These are phyloP conservation scores for Pterocarpus santalinus DNA, from an alignment of 306 rosid species.

Conservation along the genomic window DNA sequence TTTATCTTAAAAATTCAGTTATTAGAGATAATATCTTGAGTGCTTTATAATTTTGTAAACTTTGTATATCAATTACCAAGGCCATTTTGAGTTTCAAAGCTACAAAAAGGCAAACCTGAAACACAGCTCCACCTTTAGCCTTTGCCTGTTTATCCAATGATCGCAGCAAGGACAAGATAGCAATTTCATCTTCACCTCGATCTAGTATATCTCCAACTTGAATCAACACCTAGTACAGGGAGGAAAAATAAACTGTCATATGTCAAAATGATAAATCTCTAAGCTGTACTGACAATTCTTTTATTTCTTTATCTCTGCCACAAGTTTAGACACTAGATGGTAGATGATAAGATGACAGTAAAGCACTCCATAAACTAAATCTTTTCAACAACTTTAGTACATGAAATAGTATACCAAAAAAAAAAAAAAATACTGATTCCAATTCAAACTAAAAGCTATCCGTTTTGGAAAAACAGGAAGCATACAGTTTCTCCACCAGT, in stretches of 20 bases:
- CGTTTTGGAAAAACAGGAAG: constrained; percentile 19
- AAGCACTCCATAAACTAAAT: constrained; percentile 13
- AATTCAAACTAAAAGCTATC: constrained; percentile 17
- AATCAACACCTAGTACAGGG: constrained; percentile 70
- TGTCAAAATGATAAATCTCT: neutral
- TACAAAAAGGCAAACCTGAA: constrained; percentile 72
- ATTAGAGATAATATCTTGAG: constrained; percentile 20
- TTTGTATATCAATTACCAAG: neutral
- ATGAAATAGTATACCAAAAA: neutral
- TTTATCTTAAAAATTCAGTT: neutral
- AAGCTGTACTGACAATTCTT: neutral
- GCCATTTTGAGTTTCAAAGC: constrained; percentile 33
- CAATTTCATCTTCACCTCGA: constrained; percentile 96
- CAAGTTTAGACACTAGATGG: constrained; percentile 1
- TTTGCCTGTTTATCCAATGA: constrained; percentile 88
- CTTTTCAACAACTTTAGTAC: constrained; percentile 2
- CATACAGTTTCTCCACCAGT: constrained; percentile 88
- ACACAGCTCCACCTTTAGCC: constrained; percentile 91
- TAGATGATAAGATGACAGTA: neutral
- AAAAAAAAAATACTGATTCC: constrained; percentile 1
- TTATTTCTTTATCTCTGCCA: neutral
- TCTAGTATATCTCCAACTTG: constrained; percentile 98
- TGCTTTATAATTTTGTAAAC: neutral
- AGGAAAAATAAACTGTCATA: neutral
- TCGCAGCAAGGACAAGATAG: constrained; percentile 84